Conservation (phyloP, 805 yeast genomes). For the Komagataella pastoris region DNA sequence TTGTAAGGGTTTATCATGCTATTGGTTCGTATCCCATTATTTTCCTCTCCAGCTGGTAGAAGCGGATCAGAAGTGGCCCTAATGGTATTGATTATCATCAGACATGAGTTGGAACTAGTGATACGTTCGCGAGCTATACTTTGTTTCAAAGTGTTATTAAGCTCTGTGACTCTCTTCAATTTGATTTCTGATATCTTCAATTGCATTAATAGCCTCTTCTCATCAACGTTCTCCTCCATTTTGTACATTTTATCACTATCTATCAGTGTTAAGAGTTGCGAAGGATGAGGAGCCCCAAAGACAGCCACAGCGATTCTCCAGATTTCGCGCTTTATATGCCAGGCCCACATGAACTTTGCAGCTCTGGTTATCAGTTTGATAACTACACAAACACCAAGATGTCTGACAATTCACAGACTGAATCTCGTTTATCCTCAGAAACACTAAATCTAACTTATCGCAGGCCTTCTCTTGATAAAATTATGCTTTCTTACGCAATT, state of each 20-base stretch:
- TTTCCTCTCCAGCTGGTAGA: background rate
- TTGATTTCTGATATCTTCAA: slow-evolving; percentile 32
- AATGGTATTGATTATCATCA: background rate
- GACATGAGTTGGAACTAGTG: slow-evolving; percentile 28
- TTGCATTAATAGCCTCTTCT: background rate
- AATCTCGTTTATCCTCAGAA: background rate
- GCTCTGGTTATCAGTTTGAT: background rate
- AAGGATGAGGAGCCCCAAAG: background rate
- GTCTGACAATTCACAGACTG: background rate
- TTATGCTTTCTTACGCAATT: background rate
- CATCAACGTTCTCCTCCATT: background rate
- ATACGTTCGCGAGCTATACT: slow-evolving; percentile 35
- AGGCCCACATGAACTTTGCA: background rate
- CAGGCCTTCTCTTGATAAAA: background rate
- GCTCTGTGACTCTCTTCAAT: slow-evolving; percentile 37
- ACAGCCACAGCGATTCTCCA: background rate
- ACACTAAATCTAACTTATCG: background rate
- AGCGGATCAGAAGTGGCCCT: background rate
- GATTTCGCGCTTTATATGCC: background rate
- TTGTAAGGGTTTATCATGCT: background rate
- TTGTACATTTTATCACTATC: background rate
- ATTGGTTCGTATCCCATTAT: background rate
- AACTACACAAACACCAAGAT: background rate
- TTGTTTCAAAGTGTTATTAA: slow-evolving; percentile 31
- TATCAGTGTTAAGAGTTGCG: background rate